Evolutionary conservation across 2,329 filamentous ascomycete species (phyloP), one percentile per base, ranked within the genome.

Genomic region (Bipolaris sorokiniana): DNA sequence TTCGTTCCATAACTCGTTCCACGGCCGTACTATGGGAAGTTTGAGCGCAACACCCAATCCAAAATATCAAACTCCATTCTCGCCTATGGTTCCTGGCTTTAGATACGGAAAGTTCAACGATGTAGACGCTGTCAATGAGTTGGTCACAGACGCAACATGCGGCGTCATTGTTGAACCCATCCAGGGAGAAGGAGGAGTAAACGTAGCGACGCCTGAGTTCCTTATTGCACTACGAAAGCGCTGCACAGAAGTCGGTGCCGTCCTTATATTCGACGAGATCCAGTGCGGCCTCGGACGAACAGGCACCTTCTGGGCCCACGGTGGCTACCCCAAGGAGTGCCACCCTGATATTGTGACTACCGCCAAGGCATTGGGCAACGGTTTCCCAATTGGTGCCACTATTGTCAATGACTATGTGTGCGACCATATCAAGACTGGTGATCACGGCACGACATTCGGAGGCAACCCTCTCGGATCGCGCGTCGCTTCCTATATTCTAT

Each of bases 121-220:
- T 72, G 80, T 94, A 11, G 83, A 81, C 2, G 88, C 82, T 15
- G 85, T 99, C 51, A 80, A 88, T 16, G 83, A 84, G 1, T 81
- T 97, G 16, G 88, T 99, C 28, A 97, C 89, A 0, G 87, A 92
- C 18, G 86, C 88, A 65, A 98, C 95, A 0, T 97, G 93, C 70
- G 93, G 92, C 72, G 95, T 99, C 18, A 93, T 99, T 56, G 86
- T 99, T 44, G 95, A 99, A 82, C 95, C 95, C 7, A 97, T 99
- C 59, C 95, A 99, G 79, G 95, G 95, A 56, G 95, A 99, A 79
- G 95, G 95, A 15, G 95, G 95, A 64, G 90, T 99, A 49, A 90
- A 94, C 67, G 87, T 90, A 10, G 95, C 91, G 3, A 89, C 85
- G 0, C 86, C 90, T 3, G 91, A 92, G 64, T 99, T 98, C 77